Conservation (phyloP, 2,329 filamentous ascomycete species). For the Thyridium curvatum region DNA sequence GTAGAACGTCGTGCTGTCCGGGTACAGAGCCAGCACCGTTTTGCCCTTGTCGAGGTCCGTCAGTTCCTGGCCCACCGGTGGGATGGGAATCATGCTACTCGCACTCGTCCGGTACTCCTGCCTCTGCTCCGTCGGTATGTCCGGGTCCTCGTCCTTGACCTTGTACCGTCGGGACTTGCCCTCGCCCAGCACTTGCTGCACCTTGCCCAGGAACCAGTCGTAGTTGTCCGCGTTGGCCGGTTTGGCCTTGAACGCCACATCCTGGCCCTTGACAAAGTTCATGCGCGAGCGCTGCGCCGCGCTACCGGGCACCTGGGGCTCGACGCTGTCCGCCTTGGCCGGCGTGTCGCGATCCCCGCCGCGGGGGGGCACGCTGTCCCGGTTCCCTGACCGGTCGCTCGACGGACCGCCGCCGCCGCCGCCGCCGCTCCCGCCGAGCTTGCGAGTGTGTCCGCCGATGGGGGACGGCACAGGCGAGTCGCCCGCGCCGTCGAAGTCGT, state of each 20-base stretch:
- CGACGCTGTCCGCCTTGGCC: constrained; percentile 49
- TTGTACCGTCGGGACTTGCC: constrained; percentile 74
- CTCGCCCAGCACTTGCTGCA: constrained; percentile 68
- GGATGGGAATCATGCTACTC: constrained; percentile 71
- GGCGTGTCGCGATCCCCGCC: constrained; percentile 44
- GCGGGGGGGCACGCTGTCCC: constrained; percentile 26
- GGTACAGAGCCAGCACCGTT: constrained; percentile 71
- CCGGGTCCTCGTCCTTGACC: constrained; percentile 74
- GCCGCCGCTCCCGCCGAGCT: constrained; percentile 23
- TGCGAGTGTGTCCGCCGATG: constrained; percentile 25
- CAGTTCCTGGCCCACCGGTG: constrained; percentile 46
- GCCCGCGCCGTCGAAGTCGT: constrained; percentile 35
- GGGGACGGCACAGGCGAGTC: constrained; percentile 36
- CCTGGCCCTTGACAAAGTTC: constrained; percentile 54
- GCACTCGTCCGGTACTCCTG: constrained; percentile 66
- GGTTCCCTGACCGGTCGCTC: constrained; percentile 22
- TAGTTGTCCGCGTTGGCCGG: constrained; percentile 37
- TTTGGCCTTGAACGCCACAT: constrained; percentile 62
- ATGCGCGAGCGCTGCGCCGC: constrained; percentile 42
- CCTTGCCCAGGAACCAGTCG: constrained; percentile 73
- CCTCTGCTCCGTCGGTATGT: constrained; percentile 54
- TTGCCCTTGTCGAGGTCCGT: constrained; percentile 60
- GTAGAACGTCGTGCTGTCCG: constrained; percentile 81
- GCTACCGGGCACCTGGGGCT: constrained; percentile 34
- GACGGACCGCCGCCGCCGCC: constrained; percentile 12